These are phyloP conservation scores for Exutisphaerella laricina DNA, from an alignment of 2,329 filamentous ascomycete species.

Conservation along the genomic window DNA sequence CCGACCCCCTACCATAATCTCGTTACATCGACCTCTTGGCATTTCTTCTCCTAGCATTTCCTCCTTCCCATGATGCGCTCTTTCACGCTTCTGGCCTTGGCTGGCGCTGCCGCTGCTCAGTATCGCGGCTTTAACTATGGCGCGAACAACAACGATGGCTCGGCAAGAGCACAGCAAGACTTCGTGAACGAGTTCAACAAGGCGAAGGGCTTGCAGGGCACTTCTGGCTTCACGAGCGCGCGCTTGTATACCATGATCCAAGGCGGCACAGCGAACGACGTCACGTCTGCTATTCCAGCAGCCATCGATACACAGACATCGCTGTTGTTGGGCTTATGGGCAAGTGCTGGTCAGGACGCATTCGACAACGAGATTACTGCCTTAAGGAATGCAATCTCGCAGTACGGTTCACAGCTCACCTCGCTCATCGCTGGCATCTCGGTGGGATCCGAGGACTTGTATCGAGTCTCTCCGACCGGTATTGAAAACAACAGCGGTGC, in stretches of 20 bases:
- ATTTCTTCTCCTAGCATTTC: not conserved
- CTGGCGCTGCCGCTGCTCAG: conserved; percentile 35
- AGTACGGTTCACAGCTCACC: conserved; percentile 62
- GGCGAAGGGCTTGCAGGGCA: conserved; percentile 59
- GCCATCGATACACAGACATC: conserved; percentile 74
- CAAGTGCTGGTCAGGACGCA: conserved; percentile 37
- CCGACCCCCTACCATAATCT: conserved; percentile 1
- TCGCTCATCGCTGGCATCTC: conserved; percentile 73
- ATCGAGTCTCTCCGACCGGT: conserved; percentile 61
- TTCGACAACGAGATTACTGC: conserved; percentile 71
- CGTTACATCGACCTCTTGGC: not conserved
- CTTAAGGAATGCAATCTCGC: conserved; percentile 60
- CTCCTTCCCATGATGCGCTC: conserved; percentile 32
- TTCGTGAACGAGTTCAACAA: conserved; percentile 66
- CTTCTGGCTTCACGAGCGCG: conserved; percentile 30
- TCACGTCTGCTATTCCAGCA: conserved; percentile 68
- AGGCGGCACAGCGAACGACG: conserved; percentile 54
- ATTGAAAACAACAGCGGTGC: conserved; percentile 56
- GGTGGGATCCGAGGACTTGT: conserved; percentile 73
- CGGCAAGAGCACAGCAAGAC: conserved; percentile 56
- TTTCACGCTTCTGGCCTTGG: conserved; percentile 33
- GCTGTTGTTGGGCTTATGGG: conserved; percentile 80
- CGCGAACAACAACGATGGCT: conserved; percentile 54
- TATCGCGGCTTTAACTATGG: conserved; percentile 71
- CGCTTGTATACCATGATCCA: conserved; percentile 63